Percentiles rank a stretch among this genome's conserved stretches.
Evolutionary conservation across 2,329 filamentous ascomycete genomes (phyloP).

Genomic region (Penicillium polonicum): DNA sequence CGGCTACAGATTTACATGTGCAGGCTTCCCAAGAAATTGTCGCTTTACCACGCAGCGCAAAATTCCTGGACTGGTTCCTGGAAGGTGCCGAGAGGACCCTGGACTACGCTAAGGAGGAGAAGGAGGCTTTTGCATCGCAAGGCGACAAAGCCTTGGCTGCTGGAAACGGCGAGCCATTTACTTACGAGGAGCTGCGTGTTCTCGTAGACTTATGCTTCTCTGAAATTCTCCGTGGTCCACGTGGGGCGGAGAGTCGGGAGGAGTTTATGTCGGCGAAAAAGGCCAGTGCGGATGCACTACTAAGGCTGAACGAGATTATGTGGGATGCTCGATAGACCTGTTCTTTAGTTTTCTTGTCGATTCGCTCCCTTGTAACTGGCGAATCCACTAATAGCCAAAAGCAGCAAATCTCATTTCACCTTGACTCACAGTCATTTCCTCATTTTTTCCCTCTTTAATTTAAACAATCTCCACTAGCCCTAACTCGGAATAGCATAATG

Average conservation of each 20-base stretch:
- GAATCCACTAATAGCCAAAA: not conserved
- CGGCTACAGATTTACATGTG: slow-evolving; percentile 5
- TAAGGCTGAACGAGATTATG: slow-evolving; percentile 49
- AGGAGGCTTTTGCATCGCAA: slow-evolving; percentile 40
- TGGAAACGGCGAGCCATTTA: slow-evolving; percentile 45
- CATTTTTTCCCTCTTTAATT: slow-evolving; percentile 16
- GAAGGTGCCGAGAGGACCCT: slow-evolving; percentile 47
- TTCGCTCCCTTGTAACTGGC: not conserved
- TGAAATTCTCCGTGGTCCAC: slow-evolving; percentile 43
- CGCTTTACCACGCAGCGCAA: slow-evolving; percentile 45
- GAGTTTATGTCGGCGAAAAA: slow-evolving; percentile 49
- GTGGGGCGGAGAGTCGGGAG: slow-evolving; percentile 44
- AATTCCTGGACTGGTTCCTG: slow-evolving; percentile 50
- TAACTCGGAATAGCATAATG: slow-evolving; percentile 9
- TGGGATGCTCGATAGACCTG: slow-evolving; percentile 43
- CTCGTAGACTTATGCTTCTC: slow-evolving; percentile 49
- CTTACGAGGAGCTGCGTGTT: slow-evolving; percentile 47
- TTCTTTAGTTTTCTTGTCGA: not conserved
- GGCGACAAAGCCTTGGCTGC: slow-evolving; percentile 35
- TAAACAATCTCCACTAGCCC: slow-evolving; percentile 19
- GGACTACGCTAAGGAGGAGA: slow-evolving; percentile 47
- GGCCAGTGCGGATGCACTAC: slow-evolving; percentile 44
- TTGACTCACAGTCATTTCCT: slow-evolving; percentile 16
- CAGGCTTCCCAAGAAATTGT: slow-evolving; percentile 34
- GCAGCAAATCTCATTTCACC: slow-evolving; percentile 1